A percentile compares a stretch with the other conserved stretches of the same genome.
Conservation (phyloP, 257 asterid genomes). For the Solanum gracilifrons region DNA sequence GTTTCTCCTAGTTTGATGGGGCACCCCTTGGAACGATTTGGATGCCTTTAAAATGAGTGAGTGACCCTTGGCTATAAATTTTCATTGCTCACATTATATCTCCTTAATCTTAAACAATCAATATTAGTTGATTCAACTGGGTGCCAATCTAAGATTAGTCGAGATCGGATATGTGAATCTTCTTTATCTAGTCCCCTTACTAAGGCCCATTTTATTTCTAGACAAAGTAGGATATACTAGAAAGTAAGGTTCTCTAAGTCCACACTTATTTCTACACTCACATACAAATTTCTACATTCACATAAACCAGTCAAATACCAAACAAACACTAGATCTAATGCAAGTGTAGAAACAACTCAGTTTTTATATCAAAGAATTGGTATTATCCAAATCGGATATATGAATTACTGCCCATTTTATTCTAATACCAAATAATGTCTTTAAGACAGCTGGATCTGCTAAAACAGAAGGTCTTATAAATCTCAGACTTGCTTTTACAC, state of each 20-base stretch:
- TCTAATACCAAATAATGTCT: neutral
- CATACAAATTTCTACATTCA: neutral
- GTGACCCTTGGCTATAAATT: neutral
- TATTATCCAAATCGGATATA: neutral
- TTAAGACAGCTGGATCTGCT: neutral
- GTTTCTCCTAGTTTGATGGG: neutral
- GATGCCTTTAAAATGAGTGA: neutral
- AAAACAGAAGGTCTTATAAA: neutral
- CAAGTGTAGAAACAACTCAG: neutral
- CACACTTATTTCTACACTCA: neutral
- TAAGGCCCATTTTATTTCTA: neutral
- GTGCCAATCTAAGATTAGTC: neutral
- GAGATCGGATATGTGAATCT: neutral
- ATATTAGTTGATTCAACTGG: neutral
- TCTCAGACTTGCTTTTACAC: neutral
- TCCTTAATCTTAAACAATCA: neutral
- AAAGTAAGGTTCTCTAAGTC: neutral
- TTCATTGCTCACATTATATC: neutral
- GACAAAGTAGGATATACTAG: neutral
- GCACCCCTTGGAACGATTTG: neutral
- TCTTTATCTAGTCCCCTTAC: neutral
- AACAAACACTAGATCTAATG: neutral
- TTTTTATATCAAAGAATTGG: neutral
- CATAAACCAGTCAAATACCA: neutral
- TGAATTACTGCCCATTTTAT: neutral